Evolutionary conservation across 129 eudicot species (phyloP).

Genomic region (Logfia minima): DNA sequence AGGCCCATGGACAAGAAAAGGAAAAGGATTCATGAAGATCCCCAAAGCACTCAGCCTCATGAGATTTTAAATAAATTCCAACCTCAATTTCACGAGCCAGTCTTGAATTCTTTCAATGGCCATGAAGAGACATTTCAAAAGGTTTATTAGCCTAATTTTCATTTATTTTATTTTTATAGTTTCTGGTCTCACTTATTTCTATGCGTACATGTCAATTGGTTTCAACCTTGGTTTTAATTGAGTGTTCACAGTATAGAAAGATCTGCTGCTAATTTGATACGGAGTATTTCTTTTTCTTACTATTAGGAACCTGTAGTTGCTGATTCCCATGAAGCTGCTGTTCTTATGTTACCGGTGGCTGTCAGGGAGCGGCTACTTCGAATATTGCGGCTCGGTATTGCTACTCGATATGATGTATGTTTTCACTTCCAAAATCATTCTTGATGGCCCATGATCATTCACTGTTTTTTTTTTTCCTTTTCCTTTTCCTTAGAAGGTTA

Average conservation of each 20-base stretch:
- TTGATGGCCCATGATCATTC: conserved; percentile 9
- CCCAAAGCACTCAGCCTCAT: conserved; percentile 41
- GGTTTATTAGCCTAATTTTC: conserved; percentile 33
- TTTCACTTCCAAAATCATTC: background rate
- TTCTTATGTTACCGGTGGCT: conserved; percentile 59
- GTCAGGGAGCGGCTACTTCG: conserved; percentile 81
- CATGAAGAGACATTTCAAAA: conserved; percentile 35
- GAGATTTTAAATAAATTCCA: conserved; percentile 41
- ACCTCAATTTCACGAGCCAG: conserved; percentile 31
- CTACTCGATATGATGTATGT: conserved; percentile 82
- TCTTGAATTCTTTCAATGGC: conserved; percentile 30
- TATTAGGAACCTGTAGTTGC: conserved; percentile 50
- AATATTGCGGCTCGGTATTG: conserved; percentile 80
- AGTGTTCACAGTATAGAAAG: background rate
- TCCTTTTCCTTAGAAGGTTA: background rate
- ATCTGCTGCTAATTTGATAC: conserved; percentile 2
- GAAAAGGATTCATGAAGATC: conserved; percentile 64
- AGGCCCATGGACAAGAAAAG: conserved; percentile 76
- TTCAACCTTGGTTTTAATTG: background rate
- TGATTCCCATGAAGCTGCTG: conserved; percentile 88
- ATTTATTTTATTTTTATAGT: background rate
- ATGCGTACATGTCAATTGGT: no score
- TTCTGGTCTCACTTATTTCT: background rate
- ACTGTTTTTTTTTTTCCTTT: background rate
- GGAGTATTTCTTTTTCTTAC: background rate